Evolutionary conservation across 1,139 yeast species (phyloP), one percentile per base, ranked within the genome.

Genomic region (Lodderomyces jiufengensis): DNA sequence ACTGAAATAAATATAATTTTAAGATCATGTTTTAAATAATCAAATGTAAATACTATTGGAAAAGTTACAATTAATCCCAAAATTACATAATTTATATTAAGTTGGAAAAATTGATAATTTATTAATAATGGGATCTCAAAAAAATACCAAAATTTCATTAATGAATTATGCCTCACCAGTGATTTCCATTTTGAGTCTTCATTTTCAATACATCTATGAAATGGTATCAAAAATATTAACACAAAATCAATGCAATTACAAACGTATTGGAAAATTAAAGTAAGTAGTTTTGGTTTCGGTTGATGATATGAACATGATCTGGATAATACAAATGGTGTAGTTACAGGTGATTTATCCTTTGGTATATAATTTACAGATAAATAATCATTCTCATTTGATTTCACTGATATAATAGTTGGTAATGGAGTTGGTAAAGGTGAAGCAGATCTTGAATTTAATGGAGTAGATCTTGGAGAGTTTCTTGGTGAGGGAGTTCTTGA

Each of bases 141-240:
- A 13, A 48, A 37, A 27, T 50, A 55, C 63, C 63, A 59, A 5
- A 46, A 21, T 29, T 32, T 34, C 28, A 36, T 37, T 27, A 38
- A 37, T 24, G 22, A 15, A 14, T 33, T 31, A 10, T 38, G 32
- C 12, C 38, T 33, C 7, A 45, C 29, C 28, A 33, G 36, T 11
- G 29, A 24, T 21, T 42, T 35, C 40, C 42, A 38, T 24, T 37
- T 36, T 20, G 31, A 26, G 18, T 41, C 42, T 16, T 38, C 41
- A 23, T 32, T 28, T 16, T 36, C 45, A 23, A 36, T 32, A 24
- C 41, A 35, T 32, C 29, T 25, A 34, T 37, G 36, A 20, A 45
- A 36, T 4, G 67, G 67, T 11, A 61, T 49, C 5, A 58, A 35
- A 3, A 54, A 32, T 10, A 48, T 48, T 16, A 55, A 47, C 3